These are phyloP conservation scores for Saccharomyces uvarum DNA, from an alignment of 1,139 yeast species.

Conservation along the genomic window DNA sequence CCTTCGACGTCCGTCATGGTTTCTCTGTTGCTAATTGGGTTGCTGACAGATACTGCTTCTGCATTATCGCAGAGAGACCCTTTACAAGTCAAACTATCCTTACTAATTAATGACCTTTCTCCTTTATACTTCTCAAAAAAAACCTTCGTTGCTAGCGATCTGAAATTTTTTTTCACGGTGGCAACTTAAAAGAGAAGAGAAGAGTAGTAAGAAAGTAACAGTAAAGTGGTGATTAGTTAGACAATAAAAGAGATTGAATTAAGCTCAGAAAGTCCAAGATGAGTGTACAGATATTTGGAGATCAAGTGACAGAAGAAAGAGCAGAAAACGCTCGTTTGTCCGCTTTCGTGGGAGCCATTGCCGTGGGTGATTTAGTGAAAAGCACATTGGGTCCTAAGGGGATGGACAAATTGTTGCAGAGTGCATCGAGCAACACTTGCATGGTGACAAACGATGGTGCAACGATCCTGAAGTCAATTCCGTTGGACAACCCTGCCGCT, in stretches of 20 bases:
- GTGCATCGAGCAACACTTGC: constrained; percentile 70
- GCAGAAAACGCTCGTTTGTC: constrained; percentile 97
- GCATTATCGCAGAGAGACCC: background rate
- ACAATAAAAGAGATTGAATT: background rate
- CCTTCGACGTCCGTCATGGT: background rate
- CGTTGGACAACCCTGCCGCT: constrained; percentile 96
- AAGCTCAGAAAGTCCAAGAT: constrained; percentile 7
- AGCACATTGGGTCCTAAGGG: constrained; percentile 97
- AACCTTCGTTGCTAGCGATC: background rate
- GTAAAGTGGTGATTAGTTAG: background rate
- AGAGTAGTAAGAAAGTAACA: background rate
- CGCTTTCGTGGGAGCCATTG: constrained; percentile 96
- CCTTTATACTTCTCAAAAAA: background rate
- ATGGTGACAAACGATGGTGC: constrained; percentile 97
- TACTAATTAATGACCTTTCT: background rate
- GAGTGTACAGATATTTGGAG: constrained; percentile 85
- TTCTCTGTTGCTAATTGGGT: background rate
- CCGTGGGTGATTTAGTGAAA: constrained; percentile 94
- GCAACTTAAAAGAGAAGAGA: background rate
- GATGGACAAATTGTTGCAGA: constrained; percentile 90
- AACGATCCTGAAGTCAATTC: constrained; percentile 86
- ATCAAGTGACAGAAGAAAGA: constrained; percentile 94
- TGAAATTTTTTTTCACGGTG: background rate
- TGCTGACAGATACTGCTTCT: background rate
- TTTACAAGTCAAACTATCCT: background rate